These are phyloP conservation scores for Cafeteria roenbergensis DNA, from an alignment of 108 stramenopile species.

Conservation along the genomic window DNA sequence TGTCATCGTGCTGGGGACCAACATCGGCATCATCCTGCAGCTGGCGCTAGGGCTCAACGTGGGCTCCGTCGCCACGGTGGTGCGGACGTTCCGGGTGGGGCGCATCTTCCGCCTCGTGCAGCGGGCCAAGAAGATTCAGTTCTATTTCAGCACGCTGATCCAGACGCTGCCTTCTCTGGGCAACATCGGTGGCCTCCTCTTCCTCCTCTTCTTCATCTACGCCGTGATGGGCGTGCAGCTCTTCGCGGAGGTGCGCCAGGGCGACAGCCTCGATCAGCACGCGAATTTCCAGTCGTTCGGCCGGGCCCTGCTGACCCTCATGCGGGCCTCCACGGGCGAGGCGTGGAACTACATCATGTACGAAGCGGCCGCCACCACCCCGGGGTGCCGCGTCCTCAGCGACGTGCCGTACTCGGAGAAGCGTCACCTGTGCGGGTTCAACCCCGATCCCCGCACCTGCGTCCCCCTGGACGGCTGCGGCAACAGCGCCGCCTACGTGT, in stretches of 20 bases:
- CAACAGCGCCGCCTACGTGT: conserved; percentile 5
- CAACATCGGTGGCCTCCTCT: conserved; percentile 24
- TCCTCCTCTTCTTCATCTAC: conserved; percentile 27
- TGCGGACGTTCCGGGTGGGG: conserved; percentile 15
- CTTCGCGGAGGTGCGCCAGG: conserved; percentile 16
- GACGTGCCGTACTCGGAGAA: neutral
- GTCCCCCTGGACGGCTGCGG: conserved; percentile 7
- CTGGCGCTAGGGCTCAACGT: conserved; percentile 12
- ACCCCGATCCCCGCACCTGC: neutral
- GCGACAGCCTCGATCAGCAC: conserved; percentile 13
- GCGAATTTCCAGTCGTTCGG: conserved; percentile 24
- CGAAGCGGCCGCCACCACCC: neutral
- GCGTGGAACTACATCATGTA: conserved; percentile 30
- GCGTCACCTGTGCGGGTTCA: neutral
- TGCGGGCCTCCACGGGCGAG: conserved; percentile 30
- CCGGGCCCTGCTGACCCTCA: conserved; percentile 14
- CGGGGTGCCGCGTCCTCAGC: neutral
- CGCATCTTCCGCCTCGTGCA: conserved; percentile 24
- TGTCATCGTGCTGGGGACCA: conserved; percentile 24
- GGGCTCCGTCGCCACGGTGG: conserved; percentile 12
- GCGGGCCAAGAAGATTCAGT: conserved; percentile 1
- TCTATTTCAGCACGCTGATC: conserved; percentile 15
- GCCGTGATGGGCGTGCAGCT: conserved; percentile 28
- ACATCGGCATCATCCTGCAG: conserved; percentile 12
- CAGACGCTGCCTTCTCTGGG: conserved; percentile 19